phyloP scores from a whole-genome alignment of 805 yeast genomes.

The Candida germanica region DNA sequence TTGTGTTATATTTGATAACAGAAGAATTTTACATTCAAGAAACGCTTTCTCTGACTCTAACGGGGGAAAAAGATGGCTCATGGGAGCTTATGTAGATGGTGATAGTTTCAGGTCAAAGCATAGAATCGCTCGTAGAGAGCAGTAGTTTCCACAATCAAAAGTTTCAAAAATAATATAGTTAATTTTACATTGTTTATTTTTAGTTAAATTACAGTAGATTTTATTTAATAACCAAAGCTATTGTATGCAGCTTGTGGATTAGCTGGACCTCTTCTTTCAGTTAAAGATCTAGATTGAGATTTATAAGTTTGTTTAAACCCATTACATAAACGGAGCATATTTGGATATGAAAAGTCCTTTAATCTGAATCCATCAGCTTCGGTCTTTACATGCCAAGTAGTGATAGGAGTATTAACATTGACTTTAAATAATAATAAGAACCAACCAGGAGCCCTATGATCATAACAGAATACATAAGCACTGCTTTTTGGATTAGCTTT shows the following conservation, averaged over 20 bases:
- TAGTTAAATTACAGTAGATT: slow-evolving; percentile 4
- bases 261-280: slow-evolving; percentile 11
- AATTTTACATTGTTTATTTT: too few species aligned
- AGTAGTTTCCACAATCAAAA: too few species aligned
- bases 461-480: slow-evolving; percentile 86
- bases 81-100: slow-evolving; percentile 73
- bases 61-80: slow-evolving; percentile 61
- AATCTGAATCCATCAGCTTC: slow-evolving; percentile 82
- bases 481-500: slow-evolving; percentile 88
- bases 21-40: slow-evolving; percentile 70
- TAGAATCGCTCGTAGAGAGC: slow-evolving; percentile 25
- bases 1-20: slow-evolving; percentile 67
- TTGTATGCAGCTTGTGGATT: slow-evolving; percentile 10
- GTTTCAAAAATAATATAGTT: neutral
- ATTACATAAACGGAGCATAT: slow-evolving; percentile 82
- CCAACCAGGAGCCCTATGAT: slow-evolving; percentile 93
- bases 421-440: slow-evolving; percentile 84
- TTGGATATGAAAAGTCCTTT: slow-evolving; percentile 81
- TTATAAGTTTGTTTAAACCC: slow-evolving; percentile 79
- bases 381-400: slow-evolving; percentile 89
- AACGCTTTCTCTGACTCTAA: slow-evolving; percentile 37
- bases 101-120: slow-evolving; percentile 67
- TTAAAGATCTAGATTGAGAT: slow-evolving; percentile 11
- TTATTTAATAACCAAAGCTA: slow-evolving; percentile 6
- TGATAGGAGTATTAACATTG: slow-evolving; percentile 61